A percentile compares a stretch with the other conserved stretches of the same genome.
Evolutionary conservation across 768 basidiomycete genomes (phyloP).

Genomic region (Boletellus emodensis): DNA sequence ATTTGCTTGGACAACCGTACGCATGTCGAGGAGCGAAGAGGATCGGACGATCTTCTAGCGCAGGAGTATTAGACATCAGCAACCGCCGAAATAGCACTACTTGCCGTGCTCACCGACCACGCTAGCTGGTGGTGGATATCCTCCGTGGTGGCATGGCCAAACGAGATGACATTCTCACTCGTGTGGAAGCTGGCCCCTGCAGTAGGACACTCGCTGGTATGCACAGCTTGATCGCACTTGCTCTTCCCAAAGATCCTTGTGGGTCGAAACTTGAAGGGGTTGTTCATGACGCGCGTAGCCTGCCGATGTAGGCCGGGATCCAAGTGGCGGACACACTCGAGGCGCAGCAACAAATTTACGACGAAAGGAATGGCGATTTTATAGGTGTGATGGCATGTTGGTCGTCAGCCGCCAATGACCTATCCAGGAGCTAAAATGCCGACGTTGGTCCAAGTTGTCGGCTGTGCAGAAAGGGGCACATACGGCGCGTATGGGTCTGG

Average conservation of each 20-base stretch:
- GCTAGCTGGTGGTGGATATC: not conserved
- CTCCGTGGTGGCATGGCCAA: not conserved
- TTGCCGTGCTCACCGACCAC: not conserved
- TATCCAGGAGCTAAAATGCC: not conserved
- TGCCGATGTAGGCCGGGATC: too few relatives aligned
- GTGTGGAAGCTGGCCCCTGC: not conserved
- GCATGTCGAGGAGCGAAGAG: not conserved
- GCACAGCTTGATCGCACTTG: not conserved
- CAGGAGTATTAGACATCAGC: not conserved
- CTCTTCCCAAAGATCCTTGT: not conserved
- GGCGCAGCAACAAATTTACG: not conserved
- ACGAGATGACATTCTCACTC: not conserved
- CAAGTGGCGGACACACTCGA: too few relatives aligned
- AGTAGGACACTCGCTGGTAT: not conserved
- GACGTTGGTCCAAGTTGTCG: not conserved
- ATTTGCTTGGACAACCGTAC: not conserved
- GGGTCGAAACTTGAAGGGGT: not conserved
- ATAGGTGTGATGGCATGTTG: not conserved
- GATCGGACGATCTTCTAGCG: not conserved
- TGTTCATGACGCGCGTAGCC: not conserved
- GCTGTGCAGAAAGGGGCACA: not conserved
- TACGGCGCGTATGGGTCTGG: not conserved
- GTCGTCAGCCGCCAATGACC: constrained; percentile 9
- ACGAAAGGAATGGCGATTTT: not conserved
- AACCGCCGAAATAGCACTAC: not conserved